Evolutionary conservation across 371 early-diverging fungal genomes (phyloP), one percentile per base, ranked within the genome.

Genomic region (Haplosporangium sp.): DNA sequence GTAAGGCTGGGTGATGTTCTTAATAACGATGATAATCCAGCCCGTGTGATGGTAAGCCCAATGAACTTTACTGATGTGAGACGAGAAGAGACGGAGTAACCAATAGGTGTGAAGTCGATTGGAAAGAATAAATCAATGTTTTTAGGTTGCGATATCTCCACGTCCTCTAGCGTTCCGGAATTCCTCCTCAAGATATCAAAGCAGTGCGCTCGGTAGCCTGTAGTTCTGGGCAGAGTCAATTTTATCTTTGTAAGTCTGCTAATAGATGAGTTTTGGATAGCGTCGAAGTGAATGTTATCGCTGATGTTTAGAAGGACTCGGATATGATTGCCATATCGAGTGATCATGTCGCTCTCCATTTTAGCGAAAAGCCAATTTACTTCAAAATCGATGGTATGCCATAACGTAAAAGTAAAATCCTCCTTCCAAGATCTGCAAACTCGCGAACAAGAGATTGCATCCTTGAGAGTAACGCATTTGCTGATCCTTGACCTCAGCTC

Each of bases 271-370:
- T 50, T 7, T n/a, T n/a, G 50, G 3, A 15, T 50, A n/a, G n/a
- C n/a, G 50, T 50, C 50, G n/a, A 19, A 4, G n/a, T 50, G 19
- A 15, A 0, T 2, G 4, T 3, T n/a, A n/a, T n/a, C 15, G 11
- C 1, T 27, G 47, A 73, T 45, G 42, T 67, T 62, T 47, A 63
- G 13, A 9, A 73, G 13, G 0, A 4, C 59, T 15, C 59, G 58
- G 45, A 67, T 52, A 15, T 63, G 73, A 35, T 63, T 67, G 17
- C 68, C 73, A 67, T 73, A 47, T 37, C 59, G 67, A 19, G 19
- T 8, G 27, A 59, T 4, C 34, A 59, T 37, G 4, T 39, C 44
- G 4, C 37, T 17, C 11, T 59, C 19, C 34, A 63, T 17, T 2
- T 44, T 9, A 39, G 19, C n/a, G 27, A 72, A 62, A 9, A 15